Conservation (phyloP, 169 alveolate species). For the Eimeria praecox region DNA sequence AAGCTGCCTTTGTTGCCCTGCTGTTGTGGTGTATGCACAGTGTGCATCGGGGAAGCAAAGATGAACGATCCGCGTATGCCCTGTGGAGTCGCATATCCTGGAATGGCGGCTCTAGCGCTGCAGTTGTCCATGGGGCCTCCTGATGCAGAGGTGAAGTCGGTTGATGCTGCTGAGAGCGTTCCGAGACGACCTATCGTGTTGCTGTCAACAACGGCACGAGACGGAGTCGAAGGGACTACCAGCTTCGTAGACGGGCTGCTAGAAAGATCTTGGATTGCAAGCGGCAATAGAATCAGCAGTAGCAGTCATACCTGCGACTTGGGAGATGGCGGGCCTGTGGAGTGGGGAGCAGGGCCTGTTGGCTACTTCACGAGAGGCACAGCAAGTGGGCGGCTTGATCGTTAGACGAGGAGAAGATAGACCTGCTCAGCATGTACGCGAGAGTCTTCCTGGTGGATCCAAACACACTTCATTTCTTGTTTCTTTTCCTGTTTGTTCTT, state of each 20-base stretch:
- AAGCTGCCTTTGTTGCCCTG: not conserved
- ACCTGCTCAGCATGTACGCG: no score
- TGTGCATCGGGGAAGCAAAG: conserved; percentile 15
- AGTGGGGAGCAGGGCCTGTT: conserved; percentile 29
- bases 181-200: conserved; percentile 38
- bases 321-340: not conserved
- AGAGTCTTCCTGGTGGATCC: no score
- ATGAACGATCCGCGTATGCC: conserved; percentile 21
- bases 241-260: not conserved
- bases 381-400: conserved; percentile 34
- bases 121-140: conserved; percentile 22
- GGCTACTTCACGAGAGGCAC: conserved; percentile 14
- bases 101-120: conserved; percentile 24
- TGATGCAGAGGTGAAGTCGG: not conserved
- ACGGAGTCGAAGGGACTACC: not conserved
- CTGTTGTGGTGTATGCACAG: conserved; percentile 50
- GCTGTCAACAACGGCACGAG: conserved; percentile 36
- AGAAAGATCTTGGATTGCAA: not conserved
- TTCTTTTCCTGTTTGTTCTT: not conserved
- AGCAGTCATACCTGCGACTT: conserved; percentile 19
- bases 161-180: not conserved
- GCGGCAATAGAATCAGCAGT: not conserved
- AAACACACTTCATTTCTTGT: no score
- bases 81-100: conserved; percentile 60
- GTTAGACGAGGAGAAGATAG: no score